These are phyloP conservation scores for Eimeria brunetti DNA, from an alignment of 169 alveolate species.

Conservation along the genomic window DNA sequence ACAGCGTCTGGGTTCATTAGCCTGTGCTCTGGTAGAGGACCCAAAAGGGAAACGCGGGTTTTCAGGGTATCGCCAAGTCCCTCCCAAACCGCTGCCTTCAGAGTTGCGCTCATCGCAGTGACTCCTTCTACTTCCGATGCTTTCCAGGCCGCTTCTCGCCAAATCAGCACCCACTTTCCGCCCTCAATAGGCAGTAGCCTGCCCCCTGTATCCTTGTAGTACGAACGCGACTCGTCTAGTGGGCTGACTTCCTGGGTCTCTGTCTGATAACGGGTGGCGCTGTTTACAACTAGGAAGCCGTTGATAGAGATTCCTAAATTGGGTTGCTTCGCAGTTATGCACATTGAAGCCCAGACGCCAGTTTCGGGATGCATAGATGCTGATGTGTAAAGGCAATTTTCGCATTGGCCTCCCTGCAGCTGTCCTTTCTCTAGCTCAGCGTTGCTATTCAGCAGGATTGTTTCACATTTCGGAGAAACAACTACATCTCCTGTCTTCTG, in stretches of 20 bases:
- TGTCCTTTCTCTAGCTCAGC: neutral
- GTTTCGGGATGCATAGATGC: conserved; percentile 30
- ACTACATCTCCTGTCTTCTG: neutral
- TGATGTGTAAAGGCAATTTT: conserved; percentile 43
- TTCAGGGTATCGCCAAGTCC: neutral
- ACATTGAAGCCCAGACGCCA: conserved; percentile 22
- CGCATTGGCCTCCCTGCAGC: conserved; percentile 3
- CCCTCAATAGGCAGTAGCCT: conserved; percentile 43
- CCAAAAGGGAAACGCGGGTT: conserved; percentile 38
- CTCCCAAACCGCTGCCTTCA: conserved; percentile 58
- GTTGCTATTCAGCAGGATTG: conserved; percentile 26
- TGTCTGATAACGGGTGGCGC: neutral
- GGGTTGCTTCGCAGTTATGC: conserved; percentile 31
- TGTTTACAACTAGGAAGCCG: conserved; percentile 25
- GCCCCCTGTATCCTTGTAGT: conserved; percentile 52
- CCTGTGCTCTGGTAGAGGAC: conserved; percentile 27
- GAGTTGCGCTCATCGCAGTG: conserved; percentile 8
- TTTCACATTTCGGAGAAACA: conserved; percentile 37
- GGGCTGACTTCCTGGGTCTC: neutral
- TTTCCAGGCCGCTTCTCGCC: conserved; percentile 38
- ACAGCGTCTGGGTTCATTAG: conserved; percentile 47
- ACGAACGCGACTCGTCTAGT: conserved; percentile 37
- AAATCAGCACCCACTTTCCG: conserved; percentile 45
- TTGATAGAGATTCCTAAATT: conserved; percentile 33
- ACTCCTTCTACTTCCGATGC: conserved; percentile 21